These are phyloP conservation scores for Mortierella sp. DNA, from an alignment of 371 early-diverging fungal species.

Conservation along the genomic window DNA sequence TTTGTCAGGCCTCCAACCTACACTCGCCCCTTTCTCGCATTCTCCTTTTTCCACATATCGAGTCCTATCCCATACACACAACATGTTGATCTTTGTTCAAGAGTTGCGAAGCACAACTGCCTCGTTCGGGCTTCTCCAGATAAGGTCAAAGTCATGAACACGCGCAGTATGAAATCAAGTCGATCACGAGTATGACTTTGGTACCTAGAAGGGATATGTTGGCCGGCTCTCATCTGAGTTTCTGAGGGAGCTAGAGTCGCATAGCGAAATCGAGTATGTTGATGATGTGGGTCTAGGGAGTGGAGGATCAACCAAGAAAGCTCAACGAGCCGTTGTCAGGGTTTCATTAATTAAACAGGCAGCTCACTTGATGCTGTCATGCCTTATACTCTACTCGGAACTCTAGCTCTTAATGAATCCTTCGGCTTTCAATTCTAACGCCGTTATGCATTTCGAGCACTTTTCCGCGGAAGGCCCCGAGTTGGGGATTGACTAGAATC, in stretches of 20 bases:
- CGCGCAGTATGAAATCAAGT: conserved; percentile 36
- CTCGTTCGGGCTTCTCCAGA: conserved; percentile 6
- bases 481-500: conserved; percentile 48
- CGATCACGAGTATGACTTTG: conserved; percentile 54
- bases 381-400: background rate
- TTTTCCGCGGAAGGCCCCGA: conserved; percentile 32
- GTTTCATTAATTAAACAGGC: background rate
- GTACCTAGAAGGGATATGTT: conserved; percentile 52
- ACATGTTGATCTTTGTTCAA: conserved; percentile 35
- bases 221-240: conserved; percentile 52
- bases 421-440: conserved; percentile 8
- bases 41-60: background rate
- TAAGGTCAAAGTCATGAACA: conserved; percentile 5
- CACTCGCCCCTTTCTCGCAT: conserved; percentile 6
- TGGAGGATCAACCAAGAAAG: conserved; percentile 1
- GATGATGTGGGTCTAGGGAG: conserved; percentile 57
- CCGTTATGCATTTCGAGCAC: conserved; percentile 16
- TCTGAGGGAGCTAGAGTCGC: conserved; percentile 36
- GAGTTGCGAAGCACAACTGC: conserved; percentile 35
- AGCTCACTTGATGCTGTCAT: background rate
- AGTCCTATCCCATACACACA: background rate
- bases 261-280: conserved; percentile 47
- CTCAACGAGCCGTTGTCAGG: background rate
- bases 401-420: background rate
- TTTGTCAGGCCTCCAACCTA: background rate